A percentile compares a stretch with the other conserved stretches of the same genome.
Evolutionary conservation across 768 basidiomycete species (phyloP).

Genomic region (Sarcodon sp.): DNA sequence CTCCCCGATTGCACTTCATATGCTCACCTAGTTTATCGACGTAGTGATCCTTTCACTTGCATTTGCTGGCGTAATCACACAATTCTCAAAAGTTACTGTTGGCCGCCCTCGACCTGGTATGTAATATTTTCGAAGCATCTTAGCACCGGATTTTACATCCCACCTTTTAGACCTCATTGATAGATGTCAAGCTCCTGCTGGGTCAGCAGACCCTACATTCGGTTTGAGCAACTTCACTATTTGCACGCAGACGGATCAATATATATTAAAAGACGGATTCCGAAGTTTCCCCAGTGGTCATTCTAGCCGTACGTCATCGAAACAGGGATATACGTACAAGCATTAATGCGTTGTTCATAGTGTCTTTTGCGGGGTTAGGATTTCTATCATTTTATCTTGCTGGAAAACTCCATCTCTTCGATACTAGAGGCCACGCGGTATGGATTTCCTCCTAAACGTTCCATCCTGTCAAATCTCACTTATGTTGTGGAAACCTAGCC

Average conservation of each 20-base stretch:
- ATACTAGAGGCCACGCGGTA: slow-evolving; percentile 62
- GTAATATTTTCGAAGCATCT: slow-evolving; percentile 1
- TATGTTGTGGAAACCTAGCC: slow-evolving; percentile 7
- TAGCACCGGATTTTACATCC: background rate
- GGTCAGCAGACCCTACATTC: slow-evolving; percentile 53
- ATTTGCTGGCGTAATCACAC: slow-evolving; percentile 72
- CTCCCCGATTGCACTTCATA: background rate
- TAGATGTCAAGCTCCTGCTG: slow-evolving; percentile 58
- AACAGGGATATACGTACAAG: background rate
- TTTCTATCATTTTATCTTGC: slow-evolving; percentile 83
- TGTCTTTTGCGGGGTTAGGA: slow-evolving; percentile 88
- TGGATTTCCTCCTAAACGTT: slow-evolving; percentile 9
- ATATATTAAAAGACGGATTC: slow-evolving; percentile 69
- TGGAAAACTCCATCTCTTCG: slow-evolving; percentile 88
- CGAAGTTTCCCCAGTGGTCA: slow-evolving; percentile 90
- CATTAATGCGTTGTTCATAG: slow-evolving; percentile 21
- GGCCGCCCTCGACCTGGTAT: slow-evolving; percentile 82
- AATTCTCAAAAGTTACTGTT: slow-evolving; percentile 76
- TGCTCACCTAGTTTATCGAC: slow-evolving; percentile 1
- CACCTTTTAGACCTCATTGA: slow-evolving; percentile 39
- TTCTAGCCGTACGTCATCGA: slow-evolving; percentile 52
- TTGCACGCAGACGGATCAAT: slow-evolving; percentile 58
- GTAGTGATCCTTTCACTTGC: slow-evolving; percentile 62
- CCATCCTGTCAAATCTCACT: background rate
- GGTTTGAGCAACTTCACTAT: slow-evolving; percentile 65